These are phyloP conservation scores for Alternaria sp. DNA, from an alignment of 2,329 filamentous ascomycete species.

Conservation along the genomic window DNA sequence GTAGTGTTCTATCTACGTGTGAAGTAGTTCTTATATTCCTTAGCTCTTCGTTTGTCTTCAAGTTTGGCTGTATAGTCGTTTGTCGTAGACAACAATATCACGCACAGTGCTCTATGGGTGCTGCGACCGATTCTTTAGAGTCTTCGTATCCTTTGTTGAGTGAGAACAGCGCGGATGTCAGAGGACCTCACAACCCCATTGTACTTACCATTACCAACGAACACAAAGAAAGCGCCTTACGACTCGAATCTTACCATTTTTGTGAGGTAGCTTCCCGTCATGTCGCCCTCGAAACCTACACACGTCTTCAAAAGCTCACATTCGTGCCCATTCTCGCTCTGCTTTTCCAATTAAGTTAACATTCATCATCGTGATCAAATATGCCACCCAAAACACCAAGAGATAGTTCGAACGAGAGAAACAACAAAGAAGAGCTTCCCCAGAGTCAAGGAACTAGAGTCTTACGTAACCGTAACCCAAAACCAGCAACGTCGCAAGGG, in stretches of 20 bases:
- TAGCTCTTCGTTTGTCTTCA: too few species aligned
- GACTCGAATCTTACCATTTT: too few species aligned
- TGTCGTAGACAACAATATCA: too few species aligned
- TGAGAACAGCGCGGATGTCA: background rate
- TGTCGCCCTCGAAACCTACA: background rate
- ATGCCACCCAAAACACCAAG: background rate
- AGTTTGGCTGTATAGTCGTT: too few species aligned
- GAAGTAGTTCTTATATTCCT: too few species aligned
- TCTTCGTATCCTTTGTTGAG: background rate
- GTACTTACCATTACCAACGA: background rate
- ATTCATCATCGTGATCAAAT: background rate
- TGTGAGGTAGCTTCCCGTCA: background rate
- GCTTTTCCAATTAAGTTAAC: too few species aligned
- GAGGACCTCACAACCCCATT: background rate
- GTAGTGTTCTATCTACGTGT: too few species aligned
- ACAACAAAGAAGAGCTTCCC: background rate
- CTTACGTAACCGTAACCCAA: background rate
- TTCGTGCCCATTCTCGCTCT: too few species aligned
- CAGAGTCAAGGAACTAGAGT: too few species aligned
- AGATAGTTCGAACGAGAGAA: background rate
- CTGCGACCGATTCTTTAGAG: background rate
- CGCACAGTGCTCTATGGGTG: background rate
- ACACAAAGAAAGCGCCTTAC: background rate
- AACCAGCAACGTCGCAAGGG: background rate
- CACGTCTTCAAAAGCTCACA: background rate